Conservation (phyloP, 2,329 filamentous ascomycete genomes). For the Diplodia seriata region DNA sequence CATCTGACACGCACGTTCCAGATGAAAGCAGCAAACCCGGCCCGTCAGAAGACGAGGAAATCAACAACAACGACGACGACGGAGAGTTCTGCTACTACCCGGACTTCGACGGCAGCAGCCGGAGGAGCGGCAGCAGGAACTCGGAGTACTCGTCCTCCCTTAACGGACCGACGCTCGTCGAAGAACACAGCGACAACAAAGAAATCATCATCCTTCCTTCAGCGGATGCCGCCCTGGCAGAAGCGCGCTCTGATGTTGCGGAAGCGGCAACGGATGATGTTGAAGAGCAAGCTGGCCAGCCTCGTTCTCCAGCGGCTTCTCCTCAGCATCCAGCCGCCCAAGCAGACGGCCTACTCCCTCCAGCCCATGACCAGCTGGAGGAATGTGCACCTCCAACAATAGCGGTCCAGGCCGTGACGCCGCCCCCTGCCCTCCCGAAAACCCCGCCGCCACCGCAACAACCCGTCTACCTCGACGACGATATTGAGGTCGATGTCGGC, state of each 20-base stretch:
- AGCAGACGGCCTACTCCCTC: background rate
- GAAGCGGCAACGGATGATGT: background rate
- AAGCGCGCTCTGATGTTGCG: conserved; percentile 10
- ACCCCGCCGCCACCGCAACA: background rate
- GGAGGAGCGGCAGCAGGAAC: background rate
- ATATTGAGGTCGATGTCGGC: no score
- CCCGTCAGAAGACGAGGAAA: background rate
- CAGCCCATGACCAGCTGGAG: conserved; percentile 1
- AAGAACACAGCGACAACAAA: conserved; percentile 1
- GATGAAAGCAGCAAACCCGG: background rate
- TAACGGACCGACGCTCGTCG: conserved; percentile 2
- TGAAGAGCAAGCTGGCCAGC: background rate
- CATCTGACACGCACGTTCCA: conserved; percentile 1
- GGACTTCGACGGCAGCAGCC: background rate
- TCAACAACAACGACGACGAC: background rate
- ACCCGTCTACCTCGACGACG: background rate
- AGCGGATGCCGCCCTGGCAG: conserved; percentile 5
- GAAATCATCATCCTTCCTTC: background rate
- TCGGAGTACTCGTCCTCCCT: conserved; percentile 4
- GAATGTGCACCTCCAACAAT: conserved; percentile 1
- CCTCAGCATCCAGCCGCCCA: conserved; percentile 1
- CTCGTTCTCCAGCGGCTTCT: conserved; percentile 1
- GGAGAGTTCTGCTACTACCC: background rate
- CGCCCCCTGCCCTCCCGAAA: background rate
- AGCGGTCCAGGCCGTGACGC: background rate